Base-by-base conservation (phyloP, 139 green algal species). In the Raphidocelis subcapitata region DNA sequence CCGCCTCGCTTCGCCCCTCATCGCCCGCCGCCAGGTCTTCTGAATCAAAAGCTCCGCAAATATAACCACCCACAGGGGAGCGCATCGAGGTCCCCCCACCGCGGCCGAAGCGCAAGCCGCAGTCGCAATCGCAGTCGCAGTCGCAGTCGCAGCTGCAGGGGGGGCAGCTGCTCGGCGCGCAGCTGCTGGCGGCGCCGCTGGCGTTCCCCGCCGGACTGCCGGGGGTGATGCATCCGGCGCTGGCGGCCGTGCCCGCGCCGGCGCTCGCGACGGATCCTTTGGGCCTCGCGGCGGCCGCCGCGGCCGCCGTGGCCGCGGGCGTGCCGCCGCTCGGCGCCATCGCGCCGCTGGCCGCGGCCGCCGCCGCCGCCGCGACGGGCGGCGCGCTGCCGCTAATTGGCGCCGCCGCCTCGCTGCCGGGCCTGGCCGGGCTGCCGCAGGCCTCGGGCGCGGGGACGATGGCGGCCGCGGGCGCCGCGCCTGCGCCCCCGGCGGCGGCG, bases 21-120 rank as follows among this genome's bases (percentile, higher is more conserved):
- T 36, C 26, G 18, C 35, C 10, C 20, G 26, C 28, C 29, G 2
- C 10, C 24, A 4, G 60, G 23, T 29, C 15, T 67, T 16, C 14
- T 64, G 23, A 5, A 31, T n/a, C n/a, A n/a, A n/a, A n/a, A n/a
- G n/a, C n/a, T n/a, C n/a, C n/a, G n/a, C n/a, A n/a, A n/a, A n/a
- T n/a, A n/a, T n/a, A n/a, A n/a, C n/a, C n/a, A n/a, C n/a, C 1
- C 62, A 54, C 55, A 57, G 73, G 78, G 3, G 73, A 79, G 2
- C 77, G 83, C 60, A 80, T 96, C 44, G 69, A 84, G 49, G 89
- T 97, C 23, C 93, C 93, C 0, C 93, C 93, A 15, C 91, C 93
- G 0, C 78, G 93, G 3, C 92, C 89, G 10, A 97, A 97, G 79
- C 81, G 85, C 37, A 97, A 94, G 75, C 84, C 84, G 16, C 85